Evolutionary conservation across 1,139 yeast species (phyloP), one percentile per base, ranked within the genome.

Genomic region (Suhomyces terraborum): DNA sequence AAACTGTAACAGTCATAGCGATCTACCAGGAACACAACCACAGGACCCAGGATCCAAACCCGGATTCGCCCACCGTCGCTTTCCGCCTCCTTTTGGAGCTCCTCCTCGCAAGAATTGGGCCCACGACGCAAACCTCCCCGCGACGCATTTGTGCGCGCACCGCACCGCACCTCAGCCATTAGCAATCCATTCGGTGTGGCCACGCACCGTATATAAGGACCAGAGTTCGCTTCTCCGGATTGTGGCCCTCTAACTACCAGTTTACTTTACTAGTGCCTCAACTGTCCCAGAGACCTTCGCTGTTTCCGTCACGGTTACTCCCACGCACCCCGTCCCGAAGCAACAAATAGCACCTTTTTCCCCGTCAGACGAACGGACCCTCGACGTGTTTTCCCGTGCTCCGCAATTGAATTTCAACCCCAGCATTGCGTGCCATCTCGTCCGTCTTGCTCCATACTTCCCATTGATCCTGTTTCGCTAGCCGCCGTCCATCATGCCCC

Each of bases 401-500:
- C 23, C 23, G 7, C 23, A 21, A 7, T 9, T 21, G 8, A 21
- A 21, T 21, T 21, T 9, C 23, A 21, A 9, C 23, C 23, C 7
- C 9, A 21, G 7, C 23, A 21, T 21, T 21, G 23, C 23, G 7
- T 21, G 23, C n/a, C n/a, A n/a, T n/a, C n/a, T n/a, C n/a, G n/a
- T n/a, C n/a, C n/a, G n/a, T n/a, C n/a, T n/a, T n/a, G 12, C 22
- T 20, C 8, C 33, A 4, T 18, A n/a, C 17, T 14, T 22, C 42
- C 8, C 13, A 3, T 16, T 14, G 18, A n/a, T 26, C 30, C 32
- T 6, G 23, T 22, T 26, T 14, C 23, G 8, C n/a, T n/a, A n/a
- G n/a, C n/a, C n/a, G n/a, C n/a, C n/a, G 17, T 24, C 19, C 21
- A 17, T 20, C 10, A 69, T 69, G 75, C 67, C 67, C 18, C 73